Evolutionary conservation across 192 early-diverging fungal genomes (phyloP).

Genomic region (Umbelopsis vinacea): DNA sequence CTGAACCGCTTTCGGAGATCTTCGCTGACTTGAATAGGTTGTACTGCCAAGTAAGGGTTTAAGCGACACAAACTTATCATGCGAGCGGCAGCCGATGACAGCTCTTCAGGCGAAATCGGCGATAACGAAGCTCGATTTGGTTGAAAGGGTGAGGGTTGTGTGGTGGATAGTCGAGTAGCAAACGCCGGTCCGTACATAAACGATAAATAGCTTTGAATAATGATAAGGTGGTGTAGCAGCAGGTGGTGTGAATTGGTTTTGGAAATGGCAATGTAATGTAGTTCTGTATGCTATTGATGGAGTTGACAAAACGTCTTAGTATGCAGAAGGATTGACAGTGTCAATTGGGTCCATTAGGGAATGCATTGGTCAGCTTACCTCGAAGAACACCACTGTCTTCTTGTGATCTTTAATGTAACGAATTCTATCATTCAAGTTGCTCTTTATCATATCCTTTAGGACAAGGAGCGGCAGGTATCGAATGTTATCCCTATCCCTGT

Average conservation of each 20-base stretch:
- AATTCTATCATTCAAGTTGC: conserved; percentile 27
- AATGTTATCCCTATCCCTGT: conserved; percentile 25
- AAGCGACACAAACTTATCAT: conserved; percentile 4
- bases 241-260: conserved; percentile 24
- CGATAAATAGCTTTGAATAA: conserved; percentile 11
- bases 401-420: conserved; percentile 31
- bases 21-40: conserved; percentile 32
- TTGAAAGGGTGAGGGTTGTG: conserved; percentile 12
- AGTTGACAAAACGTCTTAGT: background rate
- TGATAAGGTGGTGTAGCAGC: conserved; percentile 31
- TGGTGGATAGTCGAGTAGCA: conserved; percentile 1
- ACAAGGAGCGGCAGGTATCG: conserved; percentile 35
- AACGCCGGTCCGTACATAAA: conserved; percentile 1
- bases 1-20: conserved; percentile 28
- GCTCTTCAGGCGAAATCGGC: background rate
- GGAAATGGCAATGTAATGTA: conserved; percentile 37
- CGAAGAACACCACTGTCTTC: conserved; percentile 34
- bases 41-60: conserved; percentile 19
- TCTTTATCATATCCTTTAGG: conserved; percentile 39
- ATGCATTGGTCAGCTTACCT: conserved; percentile 26
- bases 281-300: conserved; percentile 20
- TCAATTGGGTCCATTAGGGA: background rate
- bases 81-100: conserved; percentile 20
- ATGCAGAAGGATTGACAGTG: background rate
- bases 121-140: conserved; percentile 8